phyloP scores from a whole-genome alignment of 306 rosid species.

The Prunus campanulata region DNA sequence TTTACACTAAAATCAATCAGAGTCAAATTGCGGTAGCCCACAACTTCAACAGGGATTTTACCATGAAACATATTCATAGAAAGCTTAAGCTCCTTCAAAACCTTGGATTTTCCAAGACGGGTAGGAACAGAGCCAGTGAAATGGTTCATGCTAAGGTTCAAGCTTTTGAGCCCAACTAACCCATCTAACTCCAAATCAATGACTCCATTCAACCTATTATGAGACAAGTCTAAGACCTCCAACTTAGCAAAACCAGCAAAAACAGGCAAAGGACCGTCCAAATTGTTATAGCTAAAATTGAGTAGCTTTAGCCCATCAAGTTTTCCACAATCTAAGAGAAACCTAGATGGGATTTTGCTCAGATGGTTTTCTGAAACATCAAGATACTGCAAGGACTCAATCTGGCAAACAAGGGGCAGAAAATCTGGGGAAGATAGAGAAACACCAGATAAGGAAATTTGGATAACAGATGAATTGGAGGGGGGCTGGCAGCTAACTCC shows the following conservation, averaged over 20 bases:
- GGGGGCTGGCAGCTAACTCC: conserved; percentile 46
- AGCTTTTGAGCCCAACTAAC: conserved; percentile 43
- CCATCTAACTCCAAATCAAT: conserved; percentile 41
- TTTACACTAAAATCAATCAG: conserved; percentile 47
- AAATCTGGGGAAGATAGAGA: conserved; percentile 40
- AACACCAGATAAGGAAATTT: conserved; percentile 32
- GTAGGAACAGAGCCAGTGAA: conserved; percentile 48
- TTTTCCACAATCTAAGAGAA: conserved; percentile 55
- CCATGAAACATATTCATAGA: conserved; percentile 34
- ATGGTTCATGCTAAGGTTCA: conserved; percentile 34
- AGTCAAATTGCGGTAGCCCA: conserved; percentile 39
- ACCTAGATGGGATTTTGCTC: conserved; percentile 40
- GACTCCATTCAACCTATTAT: conserved; percentile 20
- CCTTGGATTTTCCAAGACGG: conserved; percentile 43
- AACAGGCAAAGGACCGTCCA: conserved; percentile 44
- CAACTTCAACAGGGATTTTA: conserved; percentile 41
- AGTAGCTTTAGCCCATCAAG: conserved; percentile 38
- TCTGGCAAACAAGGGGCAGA: conserved; percentile 47
- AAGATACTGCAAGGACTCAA: conserved; percentile 53
- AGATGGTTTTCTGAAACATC: conserved; percentile 52
- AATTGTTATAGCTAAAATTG: conserved; percentile 49
- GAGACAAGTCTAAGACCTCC: conserved; percentile 65
- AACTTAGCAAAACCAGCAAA: conserved; percentile 55
- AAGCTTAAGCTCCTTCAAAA: conserved; percentile 61
- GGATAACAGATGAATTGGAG: conserved; percentile 29